Conservation (phyloP, 2,329 filamentous ascomycete genomes). For the Rhynchosporium secalis region DNA sequence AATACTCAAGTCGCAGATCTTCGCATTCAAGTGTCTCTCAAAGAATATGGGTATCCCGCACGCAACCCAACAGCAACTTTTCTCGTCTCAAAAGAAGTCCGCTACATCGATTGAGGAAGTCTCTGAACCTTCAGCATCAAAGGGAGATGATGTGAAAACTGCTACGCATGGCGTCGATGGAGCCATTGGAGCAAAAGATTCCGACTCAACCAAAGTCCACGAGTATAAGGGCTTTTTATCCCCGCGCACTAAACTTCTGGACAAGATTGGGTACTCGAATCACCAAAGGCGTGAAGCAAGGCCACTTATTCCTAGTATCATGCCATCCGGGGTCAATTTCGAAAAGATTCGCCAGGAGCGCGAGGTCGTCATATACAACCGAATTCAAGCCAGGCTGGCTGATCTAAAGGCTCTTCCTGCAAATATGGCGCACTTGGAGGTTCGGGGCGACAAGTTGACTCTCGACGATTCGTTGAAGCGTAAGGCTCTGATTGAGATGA, state of each 20-base stretch:
- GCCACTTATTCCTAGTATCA: conserved; percentile 79
- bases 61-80: conserved; percentile 79
- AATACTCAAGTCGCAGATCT: conserved; percentile 80
- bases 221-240: conserved; percentile 61
- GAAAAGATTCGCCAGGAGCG: conserved; percentile 84
- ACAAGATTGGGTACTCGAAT: conserved; percentile 73
- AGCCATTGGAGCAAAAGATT: conserved; percentile 40
- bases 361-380: conserved; percentile 86
- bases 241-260: conserved; percentile 54
- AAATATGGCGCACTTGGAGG: conserved; percentile 86
- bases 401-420: conserved; percentile 83
- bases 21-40: conserved; percentile 85
- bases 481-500: conserved; percentile 92
- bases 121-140: conserved; percentile 29
- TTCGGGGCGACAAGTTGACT: conserved; percentile 64
- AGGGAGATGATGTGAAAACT: conserved; percentile 39
- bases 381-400: conserved; percentile 79
- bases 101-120: conserved; percentile 27
- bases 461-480: conserved; percentile 82
- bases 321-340: conserved; percentile 85
- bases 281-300: conserved; percentile 76
- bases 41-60: conserved; percentile 82
- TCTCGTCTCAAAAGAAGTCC: conserved; percentile 66
- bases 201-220: conserved; percentile 49
- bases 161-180: conserved; percentile 42